Percentiles rank a stretch among this genome's conserved stretches.
These are phyloP conservation scores for Pezicula neosporulosa DNA, from an alignment of 2,329 filamentous ascomycete genomes.

Conservation along the genomic window DNA sequence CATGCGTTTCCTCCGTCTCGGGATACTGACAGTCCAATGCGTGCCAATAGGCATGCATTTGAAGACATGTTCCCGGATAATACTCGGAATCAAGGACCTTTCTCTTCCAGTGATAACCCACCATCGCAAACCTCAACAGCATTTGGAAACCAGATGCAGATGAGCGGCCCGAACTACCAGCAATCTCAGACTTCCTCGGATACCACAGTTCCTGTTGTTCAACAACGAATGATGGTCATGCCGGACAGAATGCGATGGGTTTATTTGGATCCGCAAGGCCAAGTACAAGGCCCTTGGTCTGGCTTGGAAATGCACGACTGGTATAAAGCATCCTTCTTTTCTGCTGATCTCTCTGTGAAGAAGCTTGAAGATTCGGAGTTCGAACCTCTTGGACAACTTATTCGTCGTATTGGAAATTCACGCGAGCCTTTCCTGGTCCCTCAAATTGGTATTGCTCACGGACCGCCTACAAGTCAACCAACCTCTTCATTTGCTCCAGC, in stretches of 20 bases:
- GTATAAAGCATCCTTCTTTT: conserved; percentile 99
- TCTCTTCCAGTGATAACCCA: conserved; percentile 21
- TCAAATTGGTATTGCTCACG: conserved; percentile 93
- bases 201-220: conserved; percentile 59
- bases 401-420: conserved; percentile 93
- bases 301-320: conserved; percentile 99
- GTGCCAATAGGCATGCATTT: conserved; percentile 50
- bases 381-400: conserved; percentile 90
- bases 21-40: conserved; percentile 58
- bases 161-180: conserved; percentile 20
- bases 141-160: conserved; percentile 19
- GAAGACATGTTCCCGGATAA: conserved; percentile 40
- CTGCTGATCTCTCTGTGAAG: conserved; percentile 88
- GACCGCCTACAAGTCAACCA: conserved; percentile 55
- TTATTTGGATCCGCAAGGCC: conserved; percentile 90
- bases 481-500: conserved; percentile 29
- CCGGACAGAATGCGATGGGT: conserved; percentile 98
- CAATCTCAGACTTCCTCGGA: conserved; percentile 33
- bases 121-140: conserved; percentile 20
- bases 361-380: conserved; percentile 93
- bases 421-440: conserved; percentile 96
- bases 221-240: conserved; percentile 94
- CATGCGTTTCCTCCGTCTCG: conserved; percentile 51
- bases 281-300: conserved; percentile 90
- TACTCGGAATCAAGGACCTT: conserved; percentile 19